These are phyloP conservation scores for Nakazawaea ishiwadae DNA, from an alignment of 805 yeast genomes.

Conservation along the genomic window DNA sequence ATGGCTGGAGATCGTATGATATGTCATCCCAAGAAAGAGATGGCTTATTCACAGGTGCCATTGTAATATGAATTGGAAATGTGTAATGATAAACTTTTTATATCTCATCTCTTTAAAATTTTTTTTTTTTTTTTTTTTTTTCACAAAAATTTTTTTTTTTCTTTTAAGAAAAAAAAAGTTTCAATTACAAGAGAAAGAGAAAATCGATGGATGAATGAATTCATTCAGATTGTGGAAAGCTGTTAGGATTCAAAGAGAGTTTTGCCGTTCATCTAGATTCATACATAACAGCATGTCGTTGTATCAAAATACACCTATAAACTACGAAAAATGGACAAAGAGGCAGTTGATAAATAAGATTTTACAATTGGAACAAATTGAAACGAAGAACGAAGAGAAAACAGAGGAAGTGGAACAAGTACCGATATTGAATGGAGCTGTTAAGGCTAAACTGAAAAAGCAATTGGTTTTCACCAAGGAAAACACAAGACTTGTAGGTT, in stretches of 20 bases:
- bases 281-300: not conserved
- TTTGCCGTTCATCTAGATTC: not conserved
- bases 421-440: not conserved
- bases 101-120: too few relatives aligned
- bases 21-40: conserved; percentile 63
- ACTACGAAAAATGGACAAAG: conserved; percentile 60
- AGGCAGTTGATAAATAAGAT: conserved; percentile 59
- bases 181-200: too few relatives aligned
- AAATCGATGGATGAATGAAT: not conserved
- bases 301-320: conserved; percentile 11
- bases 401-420: not conserved
- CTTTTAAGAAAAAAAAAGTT: too few relatives aligned
- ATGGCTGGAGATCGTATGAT: conserved; percentile 51
- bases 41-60: conserved; percentile 18
- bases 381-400: not conserved
- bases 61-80: not conserved
- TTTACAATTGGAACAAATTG: conserved; percentile 49
- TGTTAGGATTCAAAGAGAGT: not conserved
- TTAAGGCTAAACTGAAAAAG: conserved; percentile 19
- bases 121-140: too few relatives aligned
- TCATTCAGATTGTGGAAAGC: not conserved
- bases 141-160: too few relatives aligned
- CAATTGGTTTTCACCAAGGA: conserved; percentile 63
- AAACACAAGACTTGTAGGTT: conserved; percentile 64
- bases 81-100: not conserved